Percentiles rank a stretch among this genome's conserved stretches.
Conservation (phyloP, 176 grass and related monocot species). For the Chloris gayana region DNA sequence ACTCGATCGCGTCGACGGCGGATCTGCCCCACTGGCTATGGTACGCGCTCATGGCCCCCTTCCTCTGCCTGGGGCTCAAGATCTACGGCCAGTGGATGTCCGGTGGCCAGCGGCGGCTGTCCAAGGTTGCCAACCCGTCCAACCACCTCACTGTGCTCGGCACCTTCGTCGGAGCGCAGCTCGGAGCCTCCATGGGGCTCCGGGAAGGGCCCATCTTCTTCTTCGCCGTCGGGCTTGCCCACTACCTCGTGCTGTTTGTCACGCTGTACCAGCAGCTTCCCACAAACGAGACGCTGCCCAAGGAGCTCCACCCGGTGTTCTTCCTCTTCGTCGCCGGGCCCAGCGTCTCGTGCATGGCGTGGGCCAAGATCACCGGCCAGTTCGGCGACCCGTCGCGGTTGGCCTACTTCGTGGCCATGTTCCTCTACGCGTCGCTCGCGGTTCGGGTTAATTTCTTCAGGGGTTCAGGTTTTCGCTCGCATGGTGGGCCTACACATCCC, state of each 20-base stretch:
- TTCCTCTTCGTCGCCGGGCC: conserved; percentile 77
- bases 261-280: conserved; percentile 85
- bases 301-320: conserved; percentile 81
- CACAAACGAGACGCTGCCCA: conserved; percentile 67
- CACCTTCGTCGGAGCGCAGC: conserved; percentile 65
- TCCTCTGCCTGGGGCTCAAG: conserved; percentile 65
- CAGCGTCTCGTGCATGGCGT: conserved; percentile 62
- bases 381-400: conserved; percentile 46
- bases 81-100: conserved; percentile 92
- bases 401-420: conserved; percentile 59
- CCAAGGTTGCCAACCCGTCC: conserved; percentile 76
- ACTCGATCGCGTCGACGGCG: conserved; percentile 1
- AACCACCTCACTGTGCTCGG: conserved; percentile 65
- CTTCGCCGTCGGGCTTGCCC: conserved; percentile 66
- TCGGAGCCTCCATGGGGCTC: conserved; percentile 65
- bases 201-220: conserved; percentile 64
- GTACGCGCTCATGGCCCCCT: conserved; percentile 60
- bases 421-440: conserved; percentile 66
- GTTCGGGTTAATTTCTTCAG: conserved; percentile 73
- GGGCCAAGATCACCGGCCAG: conserved; percentile 51
- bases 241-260: conserved; percentile 73
- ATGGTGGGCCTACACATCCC: conserved; percentile 85
- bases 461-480: conserved; percentile 73
- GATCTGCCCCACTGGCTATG: conserved; percentile 43
- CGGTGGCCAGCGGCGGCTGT: conserved; percentile 63